Conservation (phyloP, 208 protist genomes). For the Leishmania martiniquensis region DNA sequence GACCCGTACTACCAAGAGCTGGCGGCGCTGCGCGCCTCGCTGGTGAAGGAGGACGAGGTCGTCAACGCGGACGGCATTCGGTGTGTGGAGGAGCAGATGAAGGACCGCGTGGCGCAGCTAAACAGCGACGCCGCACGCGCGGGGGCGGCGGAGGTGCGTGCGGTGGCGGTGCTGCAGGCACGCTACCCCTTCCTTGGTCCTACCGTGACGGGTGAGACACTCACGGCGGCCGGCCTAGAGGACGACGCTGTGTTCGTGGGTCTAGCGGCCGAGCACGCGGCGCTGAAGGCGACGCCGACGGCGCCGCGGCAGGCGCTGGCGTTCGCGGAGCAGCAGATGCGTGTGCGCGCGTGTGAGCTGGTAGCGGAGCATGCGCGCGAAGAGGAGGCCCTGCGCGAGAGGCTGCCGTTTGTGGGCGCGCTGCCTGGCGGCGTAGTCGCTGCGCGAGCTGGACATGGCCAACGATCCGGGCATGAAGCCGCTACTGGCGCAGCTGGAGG, state of each 20-base stretch:
- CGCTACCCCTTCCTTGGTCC: conserved; percentile 1
- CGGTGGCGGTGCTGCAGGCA: background rate
- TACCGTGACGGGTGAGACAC: background rate
- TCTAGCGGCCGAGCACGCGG: background rate
- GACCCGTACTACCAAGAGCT: conserved; percentile 60
- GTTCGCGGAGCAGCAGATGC: conserved; percentile 26
- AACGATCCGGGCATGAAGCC: conserved; percentile 24
- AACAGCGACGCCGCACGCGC: conserved; percentile 19
- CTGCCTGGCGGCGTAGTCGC: conserved; percentile 18
- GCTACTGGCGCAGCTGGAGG: conserved; percentile 37
- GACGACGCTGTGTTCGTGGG: conserved; percentile 3
- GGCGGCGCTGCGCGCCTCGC: conserved; percentile 28
- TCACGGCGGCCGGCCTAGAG: background rate
- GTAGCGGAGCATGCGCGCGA: conserved; percentile 14
- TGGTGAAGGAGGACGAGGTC: conserved; percentile 18
- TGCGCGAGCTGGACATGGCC: conserved; percentile 33
- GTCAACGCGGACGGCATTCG: background rate
- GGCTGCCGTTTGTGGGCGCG: conserved; percentile 34
- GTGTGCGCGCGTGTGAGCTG: conserved; percentile 24
- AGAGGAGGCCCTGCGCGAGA: conserved; percentile 29
- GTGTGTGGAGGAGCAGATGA: conserved; percentile 46
- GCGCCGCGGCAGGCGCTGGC: conserved; percentile 3
- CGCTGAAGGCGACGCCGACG: background rate
- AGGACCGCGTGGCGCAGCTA: conserved; percentile 37
- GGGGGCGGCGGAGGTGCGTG: background rate